phyloP scores from a whole-genome alignment of 345 rosid species.

The Pugionium dolabratum region DNA sequence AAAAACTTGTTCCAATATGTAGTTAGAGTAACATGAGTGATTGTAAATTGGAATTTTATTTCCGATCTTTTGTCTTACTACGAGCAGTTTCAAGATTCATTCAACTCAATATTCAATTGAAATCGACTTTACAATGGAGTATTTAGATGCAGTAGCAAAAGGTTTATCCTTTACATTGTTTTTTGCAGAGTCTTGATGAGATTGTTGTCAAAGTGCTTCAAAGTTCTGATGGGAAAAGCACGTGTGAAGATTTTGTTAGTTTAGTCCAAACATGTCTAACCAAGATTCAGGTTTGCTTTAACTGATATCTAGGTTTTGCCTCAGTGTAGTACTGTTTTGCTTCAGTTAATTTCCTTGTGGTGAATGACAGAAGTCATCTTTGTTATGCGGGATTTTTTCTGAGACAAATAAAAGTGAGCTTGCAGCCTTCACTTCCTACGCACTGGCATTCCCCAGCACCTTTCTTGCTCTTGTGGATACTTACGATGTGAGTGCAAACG shows the following conservation, averaged over 20 bases:
- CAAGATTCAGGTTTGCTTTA: conserved; percentile 66
- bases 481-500: conserved; percentile 70
- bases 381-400: conserved; percentile 55
- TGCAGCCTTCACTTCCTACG: conserved; percentile 89
- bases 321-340: conserved; percentile 11
- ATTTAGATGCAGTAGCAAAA: not conserved
- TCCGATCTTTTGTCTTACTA: no score
- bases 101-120: no score
- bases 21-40: not conserved
- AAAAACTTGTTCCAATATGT: not conserved
- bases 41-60: not conserved
- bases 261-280: conserved; percentile 74
- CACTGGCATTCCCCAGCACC: conserved; percentile 82
- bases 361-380: conserved; percentile 58
- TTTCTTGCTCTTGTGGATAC: conserved; percentile 94
- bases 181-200: conserved; percentile 77
- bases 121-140: no score
- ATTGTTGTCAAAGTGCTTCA: conserved; percentile 61
- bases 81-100: no score
- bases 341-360: conserved; percentile 21
- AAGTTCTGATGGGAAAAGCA: conserved; percentile 64
- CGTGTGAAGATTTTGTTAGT: conserved; percentile 81
- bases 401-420: conserved; percentile 96
- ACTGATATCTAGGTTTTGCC: not conserved
- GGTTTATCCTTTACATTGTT: conserved; percentile 27